These are phyloP conservation scores for Spencermartinsiella ligniputridi DNA, from an alignment of 1,139 yeast species.

Conservation along the genomic window DNA sequence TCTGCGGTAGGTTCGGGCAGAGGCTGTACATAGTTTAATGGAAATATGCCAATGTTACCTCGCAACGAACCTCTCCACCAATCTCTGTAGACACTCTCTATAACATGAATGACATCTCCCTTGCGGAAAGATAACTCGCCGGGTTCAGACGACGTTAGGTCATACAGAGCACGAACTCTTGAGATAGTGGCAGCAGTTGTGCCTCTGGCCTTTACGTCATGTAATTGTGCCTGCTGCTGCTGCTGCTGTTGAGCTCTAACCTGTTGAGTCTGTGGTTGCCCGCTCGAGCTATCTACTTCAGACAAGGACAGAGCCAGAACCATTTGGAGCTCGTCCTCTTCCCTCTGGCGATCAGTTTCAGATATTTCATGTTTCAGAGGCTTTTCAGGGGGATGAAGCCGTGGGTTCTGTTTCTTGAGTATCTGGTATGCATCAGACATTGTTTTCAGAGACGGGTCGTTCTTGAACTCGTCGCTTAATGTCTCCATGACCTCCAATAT, in stretches of 20 bases:
- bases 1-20: conserved; percentile 61
- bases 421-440: conserved; percentile 57
- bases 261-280: conserved; percentile 9
- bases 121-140: conserved; percentile 41
- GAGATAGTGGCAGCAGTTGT: conserved; percentile 44
- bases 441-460: conserved; percentile 70
- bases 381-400: conserved; percentile 46
- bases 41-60: conserved; percentile 87
- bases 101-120: conserved; percentile 59
- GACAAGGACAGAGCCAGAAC: conserved; percentile 74
- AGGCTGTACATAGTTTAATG: conserved; percentile 85
- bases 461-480: conserved; percentile 50
- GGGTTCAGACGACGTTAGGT: conserved; percentile 56
- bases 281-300: conserved; percentile 37
- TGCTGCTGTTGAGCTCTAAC: conserved; percentile 15
- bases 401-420: conserved; percentile 30
- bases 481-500: conserved; percentile 67
- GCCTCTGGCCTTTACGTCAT: conserved; percentile 15
- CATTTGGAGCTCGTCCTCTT: conserved; percentile 76
- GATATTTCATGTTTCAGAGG: conserved; percentile 58
- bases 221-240: conserved; percentile 4
- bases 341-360: conserved; percentile 47
- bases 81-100: conserved; percentile 84
- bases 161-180: conserved; percentile 81
- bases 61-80: conserved; percentile 93